A percentile compares a stretch with the other conserved stretches of the same genome.
Conservation (phyloP, 495 filamentous ascomycete genomes). For the Cercophora samala region DNA sequence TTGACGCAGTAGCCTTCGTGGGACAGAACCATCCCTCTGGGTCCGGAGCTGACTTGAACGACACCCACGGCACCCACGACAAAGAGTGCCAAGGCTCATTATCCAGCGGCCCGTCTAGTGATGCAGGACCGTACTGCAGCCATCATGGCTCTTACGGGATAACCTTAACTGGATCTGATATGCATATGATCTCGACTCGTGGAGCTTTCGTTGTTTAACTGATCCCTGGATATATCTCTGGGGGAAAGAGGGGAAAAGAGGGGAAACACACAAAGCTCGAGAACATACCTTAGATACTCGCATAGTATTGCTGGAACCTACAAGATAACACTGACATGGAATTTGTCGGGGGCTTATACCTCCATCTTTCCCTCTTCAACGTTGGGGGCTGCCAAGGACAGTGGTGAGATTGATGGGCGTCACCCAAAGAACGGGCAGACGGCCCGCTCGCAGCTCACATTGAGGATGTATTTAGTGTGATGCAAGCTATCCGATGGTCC, state of each 20-base stretch:
- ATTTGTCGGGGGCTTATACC: background rate
- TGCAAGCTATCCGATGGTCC: no score
- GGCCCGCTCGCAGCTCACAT: background rate
- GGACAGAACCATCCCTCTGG: background rate
- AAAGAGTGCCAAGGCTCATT: background rate
- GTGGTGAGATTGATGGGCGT: background rate
- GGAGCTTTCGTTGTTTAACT: background rate
- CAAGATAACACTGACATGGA: background rate
- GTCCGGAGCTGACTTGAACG: background rate
- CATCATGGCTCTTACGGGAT: constrained; percentile 10
- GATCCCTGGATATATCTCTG: background rate
- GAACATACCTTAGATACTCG: background rate
- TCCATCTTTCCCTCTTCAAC: background rate
- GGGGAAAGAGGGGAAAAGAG: background rate
- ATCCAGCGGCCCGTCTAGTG: constrained; percentile 7
- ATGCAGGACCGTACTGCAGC: constrained; percentile 2
- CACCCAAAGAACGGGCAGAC: background rate
- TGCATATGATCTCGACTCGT: background rate
- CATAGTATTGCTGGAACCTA: background rate
- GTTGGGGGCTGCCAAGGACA: background rate
- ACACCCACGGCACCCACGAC: background rate
- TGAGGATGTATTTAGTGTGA: background rate
- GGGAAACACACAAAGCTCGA: background rate
- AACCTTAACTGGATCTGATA: constrained; percentile 4
- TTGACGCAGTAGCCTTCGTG: constrained; percentile 4